Evolutionary conservation across 2,329 filamentous ascomycete species (phyloP).

Genomic region (Microascus cirrosus): DNA sequence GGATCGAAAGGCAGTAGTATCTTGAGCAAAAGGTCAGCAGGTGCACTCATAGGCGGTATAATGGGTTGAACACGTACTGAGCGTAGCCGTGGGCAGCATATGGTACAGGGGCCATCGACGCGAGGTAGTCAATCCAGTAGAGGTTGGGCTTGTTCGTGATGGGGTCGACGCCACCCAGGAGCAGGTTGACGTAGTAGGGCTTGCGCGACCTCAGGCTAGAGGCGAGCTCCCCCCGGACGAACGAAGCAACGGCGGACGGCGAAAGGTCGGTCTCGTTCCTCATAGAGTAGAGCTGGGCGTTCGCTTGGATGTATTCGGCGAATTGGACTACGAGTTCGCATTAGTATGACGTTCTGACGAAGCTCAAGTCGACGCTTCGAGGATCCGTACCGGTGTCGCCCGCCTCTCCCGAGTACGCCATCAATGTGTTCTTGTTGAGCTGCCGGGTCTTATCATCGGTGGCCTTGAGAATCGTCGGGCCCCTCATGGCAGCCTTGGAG

Average conservation of each 20-base stretch:
- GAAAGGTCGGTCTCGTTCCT: conserved; percentile 90
- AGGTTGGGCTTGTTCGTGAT: conserved; percentile 84
- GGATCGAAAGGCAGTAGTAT: conserved; percentile 95
- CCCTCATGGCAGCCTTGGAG: conserved; percentile 97
- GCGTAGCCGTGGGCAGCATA: conserved; percentile 98
- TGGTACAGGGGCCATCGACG: conserved; percentile 73
- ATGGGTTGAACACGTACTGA: conserved; percentile 50
- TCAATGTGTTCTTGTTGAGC: conserved; percentile 86
- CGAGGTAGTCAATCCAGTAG: conserved; percentile 97
- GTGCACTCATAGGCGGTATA: neutral
- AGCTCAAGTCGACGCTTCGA: neutral
- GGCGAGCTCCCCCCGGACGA: conserved; percentile 88
- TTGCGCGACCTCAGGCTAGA: conserved; percentile 81
- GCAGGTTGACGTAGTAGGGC: conserved; percentile 93
- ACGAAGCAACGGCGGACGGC: conserved; percentile 79
- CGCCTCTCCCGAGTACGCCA: conserved; percentile 92
- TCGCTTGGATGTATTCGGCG: conserved; percentile 97
- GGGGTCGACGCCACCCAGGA: conserved; percentile 86
- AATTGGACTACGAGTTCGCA: conserved; percentile 65
- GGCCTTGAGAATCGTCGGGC: conserved; percentile 89
- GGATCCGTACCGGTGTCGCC: conserved; percentile 70
- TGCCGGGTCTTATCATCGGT: conserved; percentile 91
- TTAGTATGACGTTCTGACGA: neutral
- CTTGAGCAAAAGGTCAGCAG: conserved; percentile 23
- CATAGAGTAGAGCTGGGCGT: conserved; percentile 97